Percentiles rank a stretch among this genome's conserved stretches.
Conservation (phyloP, 345 rosid species). For the Pistacia integerrima region DNA sequence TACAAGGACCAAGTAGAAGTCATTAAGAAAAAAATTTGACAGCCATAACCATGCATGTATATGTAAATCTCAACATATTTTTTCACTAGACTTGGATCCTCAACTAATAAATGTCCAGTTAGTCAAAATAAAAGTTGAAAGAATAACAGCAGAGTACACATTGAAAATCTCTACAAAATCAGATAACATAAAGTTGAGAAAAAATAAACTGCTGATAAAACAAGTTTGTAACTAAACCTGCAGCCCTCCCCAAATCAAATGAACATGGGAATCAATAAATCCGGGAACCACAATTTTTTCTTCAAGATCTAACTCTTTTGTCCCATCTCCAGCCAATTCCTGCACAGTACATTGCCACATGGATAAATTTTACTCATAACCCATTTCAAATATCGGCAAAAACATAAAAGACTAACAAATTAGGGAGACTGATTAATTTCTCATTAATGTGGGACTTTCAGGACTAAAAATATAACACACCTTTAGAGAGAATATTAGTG, state of each 20-base stretch:
- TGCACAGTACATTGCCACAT: slow-evolving; percentile 23
- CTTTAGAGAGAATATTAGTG: too few relatives aligned
- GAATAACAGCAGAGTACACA: not conserved
- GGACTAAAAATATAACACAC: too few relatives aligned
- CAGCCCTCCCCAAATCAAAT: slow-evolving; percentile 71
- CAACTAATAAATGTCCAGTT: not conserved
- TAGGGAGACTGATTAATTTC: too few relatives aligned
- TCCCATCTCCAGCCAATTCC: slow-evolving; percentile 59
- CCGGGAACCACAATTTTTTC: slow-evolving; percentile 90
- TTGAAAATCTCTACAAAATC: not conserved
- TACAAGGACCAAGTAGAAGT: not conserved
- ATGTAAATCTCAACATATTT: not conserved
- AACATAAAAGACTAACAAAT: too few relatives aligned
- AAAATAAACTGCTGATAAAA: not conserved
- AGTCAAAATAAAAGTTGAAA: not conserved
- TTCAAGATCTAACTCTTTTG: slow-evolving; percentile 60
- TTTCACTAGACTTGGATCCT: not conserved
- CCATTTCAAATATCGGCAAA: too few relatives aligned
- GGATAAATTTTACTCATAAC: not conserved
- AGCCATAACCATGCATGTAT: not conserved
- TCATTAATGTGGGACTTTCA: too few relatives aligned
- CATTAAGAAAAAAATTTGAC: not conserved
- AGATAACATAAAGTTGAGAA: not conserved
- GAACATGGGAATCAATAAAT: slow-evolving; percentile 93
- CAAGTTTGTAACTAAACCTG: slow-evolving; percentile 45